These are phyloP conservation scores for Polytolypa hystricis DNA, from an alignment of 2,329 filamentous ascomycete genomes.

Conservation along the genomic window DNA sequence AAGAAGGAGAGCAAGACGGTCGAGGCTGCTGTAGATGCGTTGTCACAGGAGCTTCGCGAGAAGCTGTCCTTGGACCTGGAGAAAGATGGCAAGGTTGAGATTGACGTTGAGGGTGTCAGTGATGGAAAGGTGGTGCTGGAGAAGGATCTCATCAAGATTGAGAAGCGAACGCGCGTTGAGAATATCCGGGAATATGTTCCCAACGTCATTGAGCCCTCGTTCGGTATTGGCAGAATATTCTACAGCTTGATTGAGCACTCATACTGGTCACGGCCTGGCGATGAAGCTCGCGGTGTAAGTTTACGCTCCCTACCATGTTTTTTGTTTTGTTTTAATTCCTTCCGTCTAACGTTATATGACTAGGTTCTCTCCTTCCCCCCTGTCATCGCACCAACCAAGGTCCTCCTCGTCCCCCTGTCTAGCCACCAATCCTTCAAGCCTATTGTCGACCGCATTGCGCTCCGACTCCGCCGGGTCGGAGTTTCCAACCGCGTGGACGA, in stretches of 20 bases:
- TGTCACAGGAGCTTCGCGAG: constrained; percentile 72
- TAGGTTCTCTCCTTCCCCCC: constrained; percentile 64
- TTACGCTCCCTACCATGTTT: no score
- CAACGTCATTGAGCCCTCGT: constrained; percentile 95
- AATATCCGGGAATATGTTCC: constrained; percentile 84
- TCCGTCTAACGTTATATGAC: constrained; percentile 2
- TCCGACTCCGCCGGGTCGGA: constrained; percentile 62
- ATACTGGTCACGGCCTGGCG: constrained; percentile 81
- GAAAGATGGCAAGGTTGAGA: constrained; percentile 60
- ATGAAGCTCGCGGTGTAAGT: constrained; percentile 79
- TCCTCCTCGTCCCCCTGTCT: constrained; percentile 82
- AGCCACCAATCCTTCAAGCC: constrained; percentile 70
- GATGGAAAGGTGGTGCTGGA: constrained; percentile 67
- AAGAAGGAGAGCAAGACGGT: constrained; percentile 88
- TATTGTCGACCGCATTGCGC: constrained; percentile 60
- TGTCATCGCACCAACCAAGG: constrained; percentile 83
- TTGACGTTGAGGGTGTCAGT: constrained; percentile 58
- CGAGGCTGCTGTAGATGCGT: constrained; percentile 63
- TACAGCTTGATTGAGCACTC: constrained; percentile 89
- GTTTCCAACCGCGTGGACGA: constrained; percentile 82
- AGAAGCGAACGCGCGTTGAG: constrained; percentile 71
- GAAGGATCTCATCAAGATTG: constrained; percentile 70
- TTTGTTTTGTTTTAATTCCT: constrained; percentile 4
- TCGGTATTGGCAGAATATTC: constrained; percentile 89
- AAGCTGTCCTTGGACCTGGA: constrained; percentile 64